Evolutionary conservation across 2,329 filamentous ascomycete species (phyloP), one percentile per base, ranked within the genome.

Genomic region (Saccharata proteae): DNA sequence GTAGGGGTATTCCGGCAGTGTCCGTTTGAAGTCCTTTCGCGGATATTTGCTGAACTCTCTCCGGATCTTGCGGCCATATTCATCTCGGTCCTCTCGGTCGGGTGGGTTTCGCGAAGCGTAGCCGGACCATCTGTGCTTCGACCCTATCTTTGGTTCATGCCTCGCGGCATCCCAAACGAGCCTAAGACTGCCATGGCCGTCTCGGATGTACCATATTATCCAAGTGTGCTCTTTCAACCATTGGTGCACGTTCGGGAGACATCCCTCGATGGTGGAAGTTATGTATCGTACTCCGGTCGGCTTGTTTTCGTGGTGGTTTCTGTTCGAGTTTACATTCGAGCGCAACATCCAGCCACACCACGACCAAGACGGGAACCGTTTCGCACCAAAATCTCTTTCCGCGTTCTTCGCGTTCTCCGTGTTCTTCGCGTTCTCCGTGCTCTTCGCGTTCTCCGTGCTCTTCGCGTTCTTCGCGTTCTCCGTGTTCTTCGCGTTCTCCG

Each of bases 281-380:
- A 4, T 38, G 41, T 4, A 41, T 41, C 20, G 35, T 30, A 5
- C 14, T 23, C 4, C 40, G 40, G 4, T 39, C 38, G n/a, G n/a
- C n/a, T n/a, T n/a, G n/a, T n/a, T n/a, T n/a, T n/a, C n/a, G n/a
- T n/a, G n/a, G n/a, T n/a, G n/a, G n/a, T n/a, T n/a, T n/a, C n/a
- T n/a, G n/a, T n/a, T n/a, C n/a, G n/a, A n/a, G n/a, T n/a, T n/a
- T n/a, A n/a, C n/a, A n/a, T n/a, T n/a, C n/a, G n/a, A n/a, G n/a
- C n/a, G n/a, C n/a, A n/a, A n/a, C n/a, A n/a, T n/a, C 53, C 53
- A 58, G 1, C 54, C 53, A 22, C 40, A 42, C 54, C 52, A 58
- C 2, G 50, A 49, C 54, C 55, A 58, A 24, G 42, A 55, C 2
- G 54, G 53, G 20, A 57, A 54, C 16, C n/a, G n/a, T n/a, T n/a